Percentiles rank a stretch among this genome's conserved stretches.
phyloP scores from a whole-genome alignment of 1,139 yeast species.

The Nakaseomyces delphensis region DNA sequence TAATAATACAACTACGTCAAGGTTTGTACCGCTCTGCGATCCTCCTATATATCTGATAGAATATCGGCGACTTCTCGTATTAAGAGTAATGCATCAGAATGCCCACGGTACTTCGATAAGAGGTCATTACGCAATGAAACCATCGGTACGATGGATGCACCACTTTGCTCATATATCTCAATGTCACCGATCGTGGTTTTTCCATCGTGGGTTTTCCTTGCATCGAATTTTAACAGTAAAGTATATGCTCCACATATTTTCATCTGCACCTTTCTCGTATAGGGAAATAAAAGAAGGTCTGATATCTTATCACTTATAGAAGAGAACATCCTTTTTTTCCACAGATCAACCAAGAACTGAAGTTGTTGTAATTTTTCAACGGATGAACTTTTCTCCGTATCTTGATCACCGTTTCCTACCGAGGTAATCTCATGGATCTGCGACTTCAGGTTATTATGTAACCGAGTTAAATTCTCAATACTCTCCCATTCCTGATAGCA shows the following conservation, averaged over 20 bases:
- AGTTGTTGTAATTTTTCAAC: background rate
- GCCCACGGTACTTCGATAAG: constrained; percentile 7
- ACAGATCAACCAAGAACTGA: constrained; percentile 9
- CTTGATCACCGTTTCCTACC: constrained; percentile 7
- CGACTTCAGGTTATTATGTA: background rate
- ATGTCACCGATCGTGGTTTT: constrained; percentile 9
- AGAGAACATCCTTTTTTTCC: constrained; percentile 13
- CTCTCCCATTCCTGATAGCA: constrained; percentile 11
- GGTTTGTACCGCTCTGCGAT: too few species aligned
- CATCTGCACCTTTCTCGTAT: constrained; percentile 20
- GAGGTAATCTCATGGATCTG: constrained; percentile 2
- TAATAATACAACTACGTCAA: background rate
- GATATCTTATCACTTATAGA: constrained; percentile 7
- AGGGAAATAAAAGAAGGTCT: constrained; percentile 21
- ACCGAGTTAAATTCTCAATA: constrained; percentile 4
- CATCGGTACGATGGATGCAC: constrained; percentile 6
- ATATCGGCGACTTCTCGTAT: background rate
- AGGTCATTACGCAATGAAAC: constrained; percentile 3
- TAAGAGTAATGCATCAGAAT: background rate
- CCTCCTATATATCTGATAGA: background rate
- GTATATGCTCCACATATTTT: constrained; percentile 11
- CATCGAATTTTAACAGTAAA: constrained; percentile 9
- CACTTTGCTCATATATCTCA: constrained; percentile 7
- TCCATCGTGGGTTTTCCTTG: background rate
- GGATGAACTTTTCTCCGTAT: background rate